Conservation (phyloP, 2,329 filamentous ascomycete genomes). For the Zymoseptoria brevis region DNA sequence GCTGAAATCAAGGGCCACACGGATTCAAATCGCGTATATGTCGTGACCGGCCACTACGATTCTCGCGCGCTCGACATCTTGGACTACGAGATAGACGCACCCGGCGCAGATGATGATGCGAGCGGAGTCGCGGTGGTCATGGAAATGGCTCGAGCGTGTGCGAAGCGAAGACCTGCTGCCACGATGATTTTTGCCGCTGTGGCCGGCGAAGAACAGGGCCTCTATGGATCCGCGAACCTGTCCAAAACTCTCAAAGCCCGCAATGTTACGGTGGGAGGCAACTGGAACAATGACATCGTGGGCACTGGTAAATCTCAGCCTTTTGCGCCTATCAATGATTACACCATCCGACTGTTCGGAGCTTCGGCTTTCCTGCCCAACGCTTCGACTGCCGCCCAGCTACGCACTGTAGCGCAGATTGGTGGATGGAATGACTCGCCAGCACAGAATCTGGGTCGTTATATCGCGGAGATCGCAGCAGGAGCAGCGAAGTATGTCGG, state of each 20-base stretch:
- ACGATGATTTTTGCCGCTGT: slow-evolving; percentile 52
- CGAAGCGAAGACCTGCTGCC: slow-evolving; percentile 39
- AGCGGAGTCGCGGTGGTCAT: slow-evolving; percentile 49
- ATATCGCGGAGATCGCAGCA: slow-evolving; percentile 48
- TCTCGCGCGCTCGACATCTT: slow-evolving; percentile 43
- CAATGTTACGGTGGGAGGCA: slow-evolving; percentile 48
- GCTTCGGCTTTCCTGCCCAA: slow-evolving; percentile 38
- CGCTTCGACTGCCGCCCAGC: slow-evolving; percentile 35
- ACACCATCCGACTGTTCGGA: slow-evolving; percentile 49
- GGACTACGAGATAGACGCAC: slow-evolving; percentile 46
- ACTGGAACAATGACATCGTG: slow-evolving; percentile 53
- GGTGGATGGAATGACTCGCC: slow-evolving; percentile 50
- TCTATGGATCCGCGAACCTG: slow-evolving; percentile 46
- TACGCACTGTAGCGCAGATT: slow-evolving; percentile 35
- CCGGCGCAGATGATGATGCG: slow-evolving; percentile 52
- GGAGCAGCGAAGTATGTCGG: slow-evolving; percentile 44
- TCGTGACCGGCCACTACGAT: slow-evolving; percentile 51
- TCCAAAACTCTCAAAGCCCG: slow-evolving; percentile 47
- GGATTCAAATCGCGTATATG: slow-evolving; percentile 43
- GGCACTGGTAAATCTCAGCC: slow-evolving; percentile 39
- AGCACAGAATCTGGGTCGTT: slow-evolving; percentile 47
- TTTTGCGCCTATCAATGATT: slow-evolving; percentile 28
- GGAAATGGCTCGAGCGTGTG: slow-evolving; percentile 48
- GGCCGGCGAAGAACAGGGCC: slow-evolving; percentile 51
- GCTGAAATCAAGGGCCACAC: slow-evolving; percentile 45